These are phyloP conservation scores for Monosporozyma siamensis DNA, from an alignment of 805 yeast species.

Conservation along the genomic window DNA sequence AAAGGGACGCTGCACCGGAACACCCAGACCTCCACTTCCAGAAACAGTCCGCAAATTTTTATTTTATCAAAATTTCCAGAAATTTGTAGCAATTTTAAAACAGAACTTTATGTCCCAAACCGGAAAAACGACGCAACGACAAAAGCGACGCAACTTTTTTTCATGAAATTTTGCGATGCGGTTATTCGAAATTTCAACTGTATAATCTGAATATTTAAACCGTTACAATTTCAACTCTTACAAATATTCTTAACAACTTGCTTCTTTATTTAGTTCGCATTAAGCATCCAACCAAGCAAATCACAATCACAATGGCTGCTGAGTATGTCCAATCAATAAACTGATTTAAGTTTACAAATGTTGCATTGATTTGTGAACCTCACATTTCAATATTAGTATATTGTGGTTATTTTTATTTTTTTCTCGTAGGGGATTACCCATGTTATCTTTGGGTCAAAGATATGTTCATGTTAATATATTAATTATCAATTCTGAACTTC, in stretches of 20 bases:
- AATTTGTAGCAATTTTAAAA: no score
- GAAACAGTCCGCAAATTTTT: no score
- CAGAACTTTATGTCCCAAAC: no score
- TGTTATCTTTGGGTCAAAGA: constrained; percentile 22
- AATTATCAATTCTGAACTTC: background rate
- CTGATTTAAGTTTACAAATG: constrained; percentile 7
- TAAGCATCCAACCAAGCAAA: constrained; percentile 20
- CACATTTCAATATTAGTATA: background rate
- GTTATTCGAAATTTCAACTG: no score
- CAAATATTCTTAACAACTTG: no score
- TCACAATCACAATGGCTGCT: constrained; percentile 29
- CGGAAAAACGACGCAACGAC: background rate
- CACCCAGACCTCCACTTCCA: no score
- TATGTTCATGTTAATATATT: constrained; percentile 13
- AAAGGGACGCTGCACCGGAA: no score
- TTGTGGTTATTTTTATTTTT: background rate
- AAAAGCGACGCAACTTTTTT: background rate
- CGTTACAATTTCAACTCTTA: no score
- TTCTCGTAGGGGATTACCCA: constrained; percentile 27
- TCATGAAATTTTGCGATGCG: background rate
- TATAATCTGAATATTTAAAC: no score
- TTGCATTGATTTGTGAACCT: constrained; percentile 8
- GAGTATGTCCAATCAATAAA: constrained; percentile 24
- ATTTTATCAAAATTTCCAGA: no score
- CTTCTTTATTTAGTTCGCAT: no score